Conservation (phyloP, 2,329 filamentous ascomycete species). For the Pseudopyrenochaeta lycopersici region DNA sequence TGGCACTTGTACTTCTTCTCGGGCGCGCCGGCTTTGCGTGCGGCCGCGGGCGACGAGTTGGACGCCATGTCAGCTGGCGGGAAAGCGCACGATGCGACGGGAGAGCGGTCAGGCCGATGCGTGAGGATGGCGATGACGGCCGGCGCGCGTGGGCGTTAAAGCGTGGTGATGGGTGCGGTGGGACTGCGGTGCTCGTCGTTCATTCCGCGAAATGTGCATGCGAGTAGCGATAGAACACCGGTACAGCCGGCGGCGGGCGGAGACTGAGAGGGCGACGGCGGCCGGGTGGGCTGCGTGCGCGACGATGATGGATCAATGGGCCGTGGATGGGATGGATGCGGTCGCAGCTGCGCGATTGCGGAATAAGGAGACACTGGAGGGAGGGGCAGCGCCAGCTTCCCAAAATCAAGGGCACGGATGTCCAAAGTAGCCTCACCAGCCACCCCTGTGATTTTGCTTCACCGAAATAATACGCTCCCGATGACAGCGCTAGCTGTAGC, state of each 20-base stretch:
- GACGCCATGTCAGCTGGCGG: conserved; percentile 72
- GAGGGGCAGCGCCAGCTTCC: conserved; percentile 11
- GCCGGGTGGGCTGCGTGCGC: conserved; percentile 16
- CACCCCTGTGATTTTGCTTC: conserved; percentile 24
- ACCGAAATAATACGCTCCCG: conserved; percentile 16
- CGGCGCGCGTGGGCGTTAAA: conserved; percentile 50
- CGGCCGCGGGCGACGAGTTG: conserved; percentile 71
- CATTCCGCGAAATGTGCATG: conserved; percentile 38
- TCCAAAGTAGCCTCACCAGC: conserved; percentile 18
- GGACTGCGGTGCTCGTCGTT: conserved; percentile 37
- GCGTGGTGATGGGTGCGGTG: conserved; percentile 39
- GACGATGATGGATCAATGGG: conserved; percentile 41
- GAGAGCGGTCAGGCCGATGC: conserved; percentile 21
- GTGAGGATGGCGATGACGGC: conserved; percentile 33
- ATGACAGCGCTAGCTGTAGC: conserved; percentile 15
- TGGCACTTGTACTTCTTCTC: conserved; percentile 99
- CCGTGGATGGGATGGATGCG: conserved; percentile 27
- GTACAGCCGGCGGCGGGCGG: conserved; percentile 28
- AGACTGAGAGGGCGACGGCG: conserved; percentile 12
- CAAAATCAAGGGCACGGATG: conserved; percentile 15
- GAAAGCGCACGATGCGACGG: conserved; percentile 2
- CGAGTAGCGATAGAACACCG: conserved; percentile 31
- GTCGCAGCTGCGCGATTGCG: conserved; percentile 21
- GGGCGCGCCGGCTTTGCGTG: conserved; percentile 78
- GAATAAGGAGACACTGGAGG: conserved; percentile 24